Evolutionary conservation across 1,284 basidiomycete genomes (phyloP), one percentile per base, ranked within the genome.

Genomic region (Ceratobasidium theobromae): DNA sequence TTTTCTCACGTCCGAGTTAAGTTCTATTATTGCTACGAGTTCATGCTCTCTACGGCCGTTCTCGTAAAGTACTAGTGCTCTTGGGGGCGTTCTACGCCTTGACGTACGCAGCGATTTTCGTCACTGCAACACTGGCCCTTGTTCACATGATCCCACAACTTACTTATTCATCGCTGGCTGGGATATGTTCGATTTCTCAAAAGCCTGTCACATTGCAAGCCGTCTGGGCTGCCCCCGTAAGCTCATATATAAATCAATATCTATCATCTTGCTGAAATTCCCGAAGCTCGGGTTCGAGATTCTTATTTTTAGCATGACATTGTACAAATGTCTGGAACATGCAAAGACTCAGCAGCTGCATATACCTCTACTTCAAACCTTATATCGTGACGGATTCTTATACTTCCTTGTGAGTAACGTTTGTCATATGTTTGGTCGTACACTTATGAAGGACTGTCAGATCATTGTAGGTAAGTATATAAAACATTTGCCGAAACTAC

Each of bases 351-450:
- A 67, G 23, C 54, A 60, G 21, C 35, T 53, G 11, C 54, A 67
- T 25, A 53, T 48, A 5, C 66, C 66, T 6, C 23, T 67, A 14
- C 45, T 67, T n/a, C 54, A 62, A 12, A 67, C 54, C 12, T 45
- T 67, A 27, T 67, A 67, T 46, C 66, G 66, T 4, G 66, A 67
- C 38, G 54, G 57, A 25, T 67, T 67, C 53, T 30, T 67, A 27
- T 67, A 67, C 33, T 67, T 58, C 32, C n/a, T 60, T 18, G 66
- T 67, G 27, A 25, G 66, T 46, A 23, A 16, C 28, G n/a, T 28
- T 49, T 21, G 1, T 21, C 18, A 21, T 11, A 9, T 21, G 18
- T 6, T 45, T 21, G 18, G 9, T n/a, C 6, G 43, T 21, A 45
- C 18, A n/a, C 43, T 33, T 58, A 33, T 14, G 14, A 12, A 11